These are phyloP conservation scores for Mangifera indica DNA, from an alignment of 345 rosid genomes.

Conservation along the genomic window DNA sequence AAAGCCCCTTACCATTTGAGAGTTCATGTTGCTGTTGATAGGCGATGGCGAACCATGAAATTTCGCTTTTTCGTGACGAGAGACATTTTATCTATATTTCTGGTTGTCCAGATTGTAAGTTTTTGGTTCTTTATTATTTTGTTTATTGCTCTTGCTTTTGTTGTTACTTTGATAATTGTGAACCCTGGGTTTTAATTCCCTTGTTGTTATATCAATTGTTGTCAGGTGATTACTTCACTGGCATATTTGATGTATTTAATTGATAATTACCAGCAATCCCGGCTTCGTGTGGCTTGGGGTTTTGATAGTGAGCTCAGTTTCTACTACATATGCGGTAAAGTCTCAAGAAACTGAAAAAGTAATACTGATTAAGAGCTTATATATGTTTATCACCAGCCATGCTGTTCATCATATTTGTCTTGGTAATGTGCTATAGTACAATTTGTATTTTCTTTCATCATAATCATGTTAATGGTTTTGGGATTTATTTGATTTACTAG, in stretches of 20 bases:
- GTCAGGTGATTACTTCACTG: conserved; percentile 83
- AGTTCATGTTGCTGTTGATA: conserved; percentile 94
- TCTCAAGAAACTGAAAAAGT: conserved; percentile 28
- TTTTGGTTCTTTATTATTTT: conserved; percentile 9
- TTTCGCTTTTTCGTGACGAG: conserved; percentile 98
- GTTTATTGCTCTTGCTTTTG: background rate
- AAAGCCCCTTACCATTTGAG: conserved; percentile 96
- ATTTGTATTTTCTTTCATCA: background rate
- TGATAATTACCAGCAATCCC: conserved; percentile 70
- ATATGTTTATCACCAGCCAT: background rate
- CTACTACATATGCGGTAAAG: conserved; percentile 95
- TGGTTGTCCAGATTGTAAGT: conserved; percentile 89
- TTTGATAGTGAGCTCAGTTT: conserved; percentile 84
- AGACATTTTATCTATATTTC: conserved; percentile 84
- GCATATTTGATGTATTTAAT: conserved; percentile 82
- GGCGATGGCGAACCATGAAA: conserved; percentile 94
- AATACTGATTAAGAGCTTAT: background rate
- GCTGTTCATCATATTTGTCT: background rate
- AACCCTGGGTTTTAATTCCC: conserved; percentile 2
- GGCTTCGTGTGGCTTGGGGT: conserved; percentile 92
- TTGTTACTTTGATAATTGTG: background rate
- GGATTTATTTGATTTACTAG: background rate
- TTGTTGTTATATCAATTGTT: conserved; percentile 18
- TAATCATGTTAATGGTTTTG: background rate
- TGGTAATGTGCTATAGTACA: background rate